Conservation (phyloP, 2,329 filamentous ascomycete genomes). For the Ceratocystis cubensis region DNA sequence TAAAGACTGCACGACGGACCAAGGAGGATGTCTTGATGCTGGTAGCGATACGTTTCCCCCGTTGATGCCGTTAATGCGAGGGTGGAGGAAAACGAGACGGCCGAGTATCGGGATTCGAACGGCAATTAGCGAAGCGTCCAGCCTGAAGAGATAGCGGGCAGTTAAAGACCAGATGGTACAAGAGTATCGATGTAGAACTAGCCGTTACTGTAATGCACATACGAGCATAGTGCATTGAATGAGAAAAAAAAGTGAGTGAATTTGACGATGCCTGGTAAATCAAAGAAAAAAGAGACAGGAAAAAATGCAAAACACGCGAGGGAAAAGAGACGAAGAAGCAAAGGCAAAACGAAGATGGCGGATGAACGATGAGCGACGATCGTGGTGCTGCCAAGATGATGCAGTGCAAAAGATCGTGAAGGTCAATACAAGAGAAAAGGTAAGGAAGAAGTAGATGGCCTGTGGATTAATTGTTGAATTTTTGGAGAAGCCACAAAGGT, state of each 20-base stretch:
- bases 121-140: background rate
- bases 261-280: background rate
- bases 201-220: background rate
- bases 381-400: no score
- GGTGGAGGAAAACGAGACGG: no score
- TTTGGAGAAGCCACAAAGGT: slow-evolving; percentile 1
- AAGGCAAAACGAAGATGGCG: background rate
- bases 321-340: background rate
- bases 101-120: no score
- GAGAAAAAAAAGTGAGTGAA: background rate
- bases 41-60: background rate
- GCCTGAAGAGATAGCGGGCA: background rate
- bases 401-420: background rate
- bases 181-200: background rate
- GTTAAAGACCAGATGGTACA: background rate
- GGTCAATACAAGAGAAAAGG: background rate
- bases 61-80: no score
- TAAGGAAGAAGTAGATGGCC: background rate
- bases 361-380: background rate
- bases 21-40: background rate
- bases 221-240: background rate
- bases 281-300: background rate
- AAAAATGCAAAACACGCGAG: background rate
- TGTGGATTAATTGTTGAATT: background rate
- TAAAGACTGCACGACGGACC: background rate